Percentiles rank a stretch among this genome's conserved stretches.
phyloP scores from a whole-genome alignment of 495 filamentous ascomycete genomes.

The Talaromyces trachyspermus region DNA sequence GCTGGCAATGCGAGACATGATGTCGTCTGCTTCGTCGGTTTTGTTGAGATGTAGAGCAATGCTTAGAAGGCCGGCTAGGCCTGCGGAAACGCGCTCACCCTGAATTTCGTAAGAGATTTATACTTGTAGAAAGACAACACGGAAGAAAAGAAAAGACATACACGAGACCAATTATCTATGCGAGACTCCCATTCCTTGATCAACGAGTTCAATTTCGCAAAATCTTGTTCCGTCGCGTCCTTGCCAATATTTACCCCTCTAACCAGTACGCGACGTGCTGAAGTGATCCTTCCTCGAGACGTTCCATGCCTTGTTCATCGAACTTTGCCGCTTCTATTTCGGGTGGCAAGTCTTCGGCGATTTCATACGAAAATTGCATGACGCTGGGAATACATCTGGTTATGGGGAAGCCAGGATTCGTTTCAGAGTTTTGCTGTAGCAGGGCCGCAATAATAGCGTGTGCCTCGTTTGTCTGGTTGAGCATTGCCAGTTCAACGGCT shows the following conservation, averaged over 20 bases:
- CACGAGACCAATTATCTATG: background rate
- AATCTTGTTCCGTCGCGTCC: no score
- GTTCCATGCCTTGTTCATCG: background rate
- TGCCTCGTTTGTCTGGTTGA: background rate
- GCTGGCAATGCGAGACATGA: slow-evolving; percentile 6
- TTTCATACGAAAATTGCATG: background rate
- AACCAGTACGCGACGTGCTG: background rate
- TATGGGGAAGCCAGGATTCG: no score
- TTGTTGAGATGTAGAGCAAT: background rate
- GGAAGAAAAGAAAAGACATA: background rate
- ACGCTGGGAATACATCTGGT: background rate
- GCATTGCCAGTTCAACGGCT: background rate
- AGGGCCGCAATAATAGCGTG: background rate
- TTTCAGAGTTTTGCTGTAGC: background rate
- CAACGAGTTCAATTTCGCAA: no score
- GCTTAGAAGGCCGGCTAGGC: background rate
- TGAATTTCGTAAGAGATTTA: background rate
- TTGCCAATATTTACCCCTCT: no score
- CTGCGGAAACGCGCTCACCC: background rate
- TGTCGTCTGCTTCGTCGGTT: slow-evolving; percentile 2
- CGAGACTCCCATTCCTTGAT: no score
- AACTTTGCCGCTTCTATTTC: background rate
- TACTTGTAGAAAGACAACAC: background rate
- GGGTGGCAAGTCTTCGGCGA: background rate
- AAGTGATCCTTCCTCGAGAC: background rate